A percentile compares a stretch with the other conserved stretches of the same genome.
Evolutionary conservation across 1,284 basidiomycete species (phyloP).

Genomic region (Cystobasidium slooffiae): DNA sequence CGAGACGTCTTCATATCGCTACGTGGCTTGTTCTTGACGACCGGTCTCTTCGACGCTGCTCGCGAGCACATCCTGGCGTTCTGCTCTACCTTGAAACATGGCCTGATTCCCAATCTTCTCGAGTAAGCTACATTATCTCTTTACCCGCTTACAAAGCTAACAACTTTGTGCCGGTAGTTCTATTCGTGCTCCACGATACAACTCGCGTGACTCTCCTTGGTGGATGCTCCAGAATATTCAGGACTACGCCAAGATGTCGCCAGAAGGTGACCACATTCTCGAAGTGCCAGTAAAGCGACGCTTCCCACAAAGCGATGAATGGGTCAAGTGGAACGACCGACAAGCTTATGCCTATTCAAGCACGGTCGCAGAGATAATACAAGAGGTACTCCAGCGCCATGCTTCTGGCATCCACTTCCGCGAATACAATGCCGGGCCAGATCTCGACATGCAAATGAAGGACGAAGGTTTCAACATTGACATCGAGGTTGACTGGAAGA

Average conservation of each 20-base stretch:
- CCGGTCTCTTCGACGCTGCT: slow-evolving; percentile 83
- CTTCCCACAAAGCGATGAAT: slow-evolving; percentile 90
- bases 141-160: background rate
- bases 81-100: slow-evolving; percentile 54
- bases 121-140: slow-evolving; percentile 62
- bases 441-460: slow-evolving; percentile 93
- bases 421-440: slow-evolving; percentile 93
- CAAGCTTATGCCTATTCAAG: slow-evolving; percentile 78
- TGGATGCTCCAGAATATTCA: slow-evolving; percentile 99
- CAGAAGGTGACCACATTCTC: slow-evolving; percentile 80
- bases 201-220: slow-evolving; percentile 91
- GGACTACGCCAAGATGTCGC: slow-evolving; percentile 83
- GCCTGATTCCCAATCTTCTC: slow-evolving; percentile 85
- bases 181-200: slow-evolving; percentile 65
- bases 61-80: slow-evolving; percentile 80
- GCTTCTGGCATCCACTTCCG: slow-evolving; percentile 90
- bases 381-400: slow-evolving; percentile 94
- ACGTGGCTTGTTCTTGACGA: slow-evolving; percentile 81
- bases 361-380: slow-evolving; percentile 88
- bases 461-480: slow-evolving; percentile 92
- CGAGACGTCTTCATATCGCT: slow-evolving; percentile 68
- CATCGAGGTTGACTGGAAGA: slow-evolving; percentile 91
- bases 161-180: slow-evolving; percentile 39
- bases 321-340: slow-evolving; percentile 88
- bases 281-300: slow-evolving; percentile 81